phyloP scores from a whole-genome alignment of 305 asterid species.

The Fraxinus sp. region DNA sequence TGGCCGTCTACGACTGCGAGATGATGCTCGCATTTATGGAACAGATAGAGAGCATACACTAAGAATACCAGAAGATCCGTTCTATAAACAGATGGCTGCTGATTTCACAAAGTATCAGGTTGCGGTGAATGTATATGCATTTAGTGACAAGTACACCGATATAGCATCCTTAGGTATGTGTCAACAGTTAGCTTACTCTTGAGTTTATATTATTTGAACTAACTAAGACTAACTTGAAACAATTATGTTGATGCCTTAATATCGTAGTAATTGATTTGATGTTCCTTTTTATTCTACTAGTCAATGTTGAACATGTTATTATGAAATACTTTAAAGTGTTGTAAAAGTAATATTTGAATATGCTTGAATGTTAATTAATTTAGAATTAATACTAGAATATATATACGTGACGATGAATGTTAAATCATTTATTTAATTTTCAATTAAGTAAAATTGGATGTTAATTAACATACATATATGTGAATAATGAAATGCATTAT shows the following conservation, averaged over 20 bases:
- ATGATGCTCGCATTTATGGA: slow-evolving; percentile 78
- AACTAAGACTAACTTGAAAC: neutral
- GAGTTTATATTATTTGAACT: slow-evolving; percentile 7
- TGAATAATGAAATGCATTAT: no score
- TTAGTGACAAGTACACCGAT: slow-evolving; percentile 89
- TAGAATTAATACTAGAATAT: no score
- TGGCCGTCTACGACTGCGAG: slow-evolving; percentile 89
- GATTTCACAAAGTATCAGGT: slow-evolving; percentile 94
- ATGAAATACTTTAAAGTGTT: no score
- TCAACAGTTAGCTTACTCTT: slow-evolving; percentile 1
- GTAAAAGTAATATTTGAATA: no score
- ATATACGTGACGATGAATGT: no score
- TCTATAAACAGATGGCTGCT: slow-evolving; percentile 99
- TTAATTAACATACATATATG: no score
- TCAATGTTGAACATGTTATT: no score
- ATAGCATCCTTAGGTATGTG: slow-evolving; percentile 83
- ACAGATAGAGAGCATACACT: slow-evolving; percentile 83
- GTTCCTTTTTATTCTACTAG: neutral
- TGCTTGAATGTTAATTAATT: no score
- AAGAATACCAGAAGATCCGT: slow-evolving; percentile 94
- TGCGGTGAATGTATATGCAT: slow-evolving; percentile 84
- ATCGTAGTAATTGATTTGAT: slow-evolving; percentile 9
- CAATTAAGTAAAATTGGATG: no score
- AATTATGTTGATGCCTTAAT: neutral
- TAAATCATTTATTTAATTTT: no score